These are phyloP conservation scores for Capronia coronata DNA, from an alignment of 2,329 filamentous ascomycete genomes.

Conservation along the genomic window DNA sequence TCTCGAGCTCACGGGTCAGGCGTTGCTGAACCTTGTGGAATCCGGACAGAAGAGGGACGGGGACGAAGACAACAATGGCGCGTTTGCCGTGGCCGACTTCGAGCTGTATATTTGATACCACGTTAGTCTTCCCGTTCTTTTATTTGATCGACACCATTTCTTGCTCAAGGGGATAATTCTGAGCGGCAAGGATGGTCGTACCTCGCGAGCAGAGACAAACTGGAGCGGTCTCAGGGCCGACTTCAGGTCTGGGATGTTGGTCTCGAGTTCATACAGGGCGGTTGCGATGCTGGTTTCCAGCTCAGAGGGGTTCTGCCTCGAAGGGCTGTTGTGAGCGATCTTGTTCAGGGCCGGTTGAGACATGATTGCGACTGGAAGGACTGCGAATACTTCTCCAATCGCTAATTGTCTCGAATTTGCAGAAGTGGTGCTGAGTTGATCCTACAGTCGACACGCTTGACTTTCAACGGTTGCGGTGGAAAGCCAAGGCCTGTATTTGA, in stretches of 20 bases:
- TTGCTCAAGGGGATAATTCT: neutral
- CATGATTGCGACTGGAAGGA: slow-evolving; percentile 47
- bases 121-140: slow-evolving; percentile 15
- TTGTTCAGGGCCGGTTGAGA: slow-evolving; percentile 73
- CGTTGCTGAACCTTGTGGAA: slow-evolving; percentile 99
- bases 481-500: slow-evolving; percentile 5
- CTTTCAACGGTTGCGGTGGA: slow-evolving; percentile 2
- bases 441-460: neutral
- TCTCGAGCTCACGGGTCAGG: slow-evolving; percentile 99
- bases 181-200: slow-evolving; percentile 42
- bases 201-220: slow-evolving; percentile 98
- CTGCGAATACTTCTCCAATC: slow-evolving; percentile 14
- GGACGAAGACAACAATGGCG: slow-evolving; percentile 99
- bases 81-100: slow-evolving; percentile 99
- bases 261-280: slow-evolving; percentile 98
- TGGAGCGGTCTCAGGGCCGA: slow-evolving; percentile 92
- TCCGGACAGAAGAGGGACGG: slow-evolving; percentile 92
- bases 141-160: neutral
- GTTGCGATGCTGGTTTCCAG: slow-evolving; percentile 94
- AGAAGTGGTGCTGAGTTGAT: slow-evolving; percentile 12
- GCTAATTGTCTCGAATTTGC: slow-evolving; percentile 18
- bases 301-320: slow-evolving; percentile 92
- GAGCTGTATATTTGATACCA: slow-evolving; percentile 60
- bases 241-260: slow-evolving; percentile 98
- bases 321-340: slow-evolving; percentile 96